These are phyloP conservation scores for Micromonas pusilla DNA, from an alignment of 139 green algal genomes.

Conservation along the genomic window DNA sequence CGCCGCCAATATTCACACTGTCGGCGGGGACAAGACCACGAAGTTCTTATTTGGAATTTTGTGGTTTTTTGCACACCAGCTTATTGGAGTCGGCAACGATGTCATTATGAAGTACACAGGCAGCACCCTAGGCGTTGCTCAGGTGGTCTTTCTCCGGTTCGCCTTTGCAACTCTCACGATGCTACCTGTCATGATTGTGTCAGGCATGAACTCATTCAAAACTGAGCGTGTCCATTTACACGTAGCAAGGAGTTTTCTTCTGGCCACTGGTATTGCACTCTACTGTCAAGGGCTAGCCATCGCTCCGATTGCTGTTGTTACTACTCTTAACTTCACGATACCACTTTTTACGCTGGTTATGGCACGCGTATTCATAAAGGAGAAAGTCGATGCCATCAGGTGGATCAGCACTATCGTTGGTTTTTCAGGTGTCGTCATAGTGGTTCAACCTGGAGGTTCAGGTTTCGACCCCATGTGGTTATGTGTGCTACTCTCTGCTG, in stretches of 20 bases:
- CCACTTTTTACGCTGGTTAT: conserved; percentile 24
- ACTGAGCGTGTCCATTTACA: conserved; percentile 26
- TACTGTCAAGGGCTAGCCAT: conserved; percentile 24
- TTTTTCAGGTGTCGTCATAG: conserved; percentile 20
- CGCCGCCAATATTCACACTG: background rate
- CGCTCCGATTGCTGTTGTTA: conserved; percentile 28
- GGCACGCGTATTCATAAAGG: conserved; percentile 15
- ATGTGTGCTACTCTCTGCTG: background rate
- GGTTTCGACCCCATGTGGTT: conserved; percentile 24
- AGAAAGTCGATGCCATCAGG: conserved; percentile 20
- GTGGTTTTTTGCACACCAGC: conserved; percentile 27
- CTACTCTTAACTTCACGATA: conserved; percentile 33
- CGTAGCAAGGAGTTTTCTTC: conserved; percentile 6
- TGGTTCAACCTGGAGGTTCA: conserved; percentile 2
- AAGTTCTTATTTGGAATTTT: conserved; percentile 4
- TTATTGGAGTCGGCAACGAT: conserved; percentile 28
- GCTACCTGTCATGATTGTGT: conserved; percentile 23
- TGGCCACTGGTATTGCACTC: conserved; percentile 6
- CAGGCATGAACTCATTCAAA: conserved; percentile 7
- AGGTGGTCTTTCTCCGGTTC: conserved; percentile 31
- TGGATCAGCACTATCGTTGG: conserved; percentile 25
- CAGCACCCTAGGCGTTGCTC: background rate
- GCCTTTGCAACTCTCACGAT: conserved; percentile 26
- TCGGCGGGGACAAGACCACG: background rate
- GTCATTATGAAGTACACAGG: conserved; percentile 30